A percentile compares a stretch with the other conserved stretches of the same genome.
Evolutionary conservation across 2,329 filamentous ascomycete species (phyloP).

Genomic region (Aspergillus versicolor): DNA sequence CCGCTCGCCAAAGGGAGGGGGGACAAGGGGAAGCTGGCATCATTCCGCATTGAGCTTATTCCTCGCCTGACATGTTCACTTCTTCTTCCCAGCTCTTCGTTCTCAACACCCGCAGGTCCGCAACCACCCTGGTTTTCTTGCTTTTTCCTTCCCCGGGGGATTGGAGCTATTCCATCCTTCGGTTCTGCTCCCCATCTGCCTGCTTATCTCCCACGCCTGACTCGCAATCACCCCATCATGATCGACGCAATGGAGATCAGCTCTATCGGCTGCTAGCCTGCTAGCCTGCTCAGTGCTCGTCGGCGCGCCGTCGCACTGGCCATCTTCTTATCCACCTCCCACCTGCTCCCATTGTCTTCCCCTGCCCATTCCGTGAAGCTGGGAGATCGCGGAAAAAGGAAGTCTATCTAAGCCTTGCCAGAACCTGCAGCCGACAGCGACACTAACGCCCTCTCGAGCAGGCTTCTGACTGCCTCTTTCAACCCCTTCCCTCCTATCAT

Average conservation of each 20-base stretch:
- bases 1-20: not conserved
- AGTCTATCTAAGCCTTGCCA: conserved; percentile 23
- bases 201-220: conserved; percentile 3
- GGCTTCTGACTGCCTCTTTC: conserved; percentile 2
- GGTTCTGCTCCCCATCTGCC: conserved; percentile 4
- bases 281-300: conserved; percentile 16
- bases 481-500: not conserved
- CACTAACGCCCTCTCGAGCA: not conserved
- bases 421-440: conserved; percentile 15
- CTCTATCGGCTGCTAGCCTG: conserved; percentile 36
- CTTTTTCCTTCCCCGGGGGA: conserved; percentile 16
- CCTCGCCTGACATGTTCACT: not conserved
- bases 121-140: not conserved
- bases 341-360: not conserved
- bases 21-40: not conserved
- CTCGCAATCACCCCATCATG: conserved; percentile 18
- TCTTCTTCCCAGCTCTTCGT: not conserved
- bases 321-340: conserved; percentile 16
- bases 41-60: not conserved
- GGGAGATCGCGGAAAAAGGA: conserved; percentile 8
- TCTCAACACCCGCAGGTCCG: no score
- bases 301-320: conserved; percentile 29
- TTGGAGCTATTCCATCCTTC: conserved; percentile 20
- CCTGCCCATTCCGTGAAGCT: conserved; percentile 14
- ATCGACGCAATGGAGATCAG: conserved; percentile 37